Evolutionary conservation across 805 yeast species (phyloP), one percentile per base, ranked within the genome.

Genomic region (Vanderwaltozyma tropicalis): DNA sequence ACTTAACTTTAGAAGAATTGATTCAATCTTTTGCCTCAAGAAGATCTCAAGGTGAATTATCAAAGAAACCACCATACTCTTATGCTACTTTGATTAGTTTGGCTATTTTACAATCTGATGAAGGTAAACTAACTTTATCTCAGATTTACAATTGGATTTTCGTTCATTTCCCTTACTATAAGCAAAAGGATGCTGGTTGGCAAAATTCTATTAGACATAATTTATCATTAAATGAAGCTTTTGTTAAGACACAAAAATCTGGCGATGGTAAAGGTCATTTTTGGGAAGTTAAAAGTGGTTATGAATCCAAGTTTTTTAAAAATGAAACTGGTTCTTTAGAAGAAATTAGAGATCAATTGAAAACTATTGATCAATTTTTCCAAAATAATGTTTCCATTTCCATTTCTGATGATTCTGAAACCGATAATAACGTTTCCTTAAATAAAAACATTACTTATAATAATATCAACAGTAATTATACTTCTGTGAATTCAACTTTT

Each of bases 141-240:
- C 95, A 86, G 52, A 92, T 89, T 30, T 89, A 89, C 64, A 71
- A 68, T 49, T 89, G 98, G 98, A 92, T 89, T 31, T 76, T 92
- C 8, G 77, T 76, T 32, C 81, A 94, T 27, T 89, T 88, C 59
- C 73, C 69, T 44, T 89, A 80, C 57, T 92, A 92, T 61, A 76
- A 78, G 45, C 76, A 74, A 45, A 81, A 83, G 41, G 95, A 86
- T 49, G 81, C 85, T 10, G 96, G 96, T 20, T 89, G 98, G 98
- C 96, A 89, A 62, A 89, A 89, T 62, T 88, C 96, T 25, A 92
- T 89, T 45, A 78, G 98, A 44, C 98, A 89, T 62, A 89, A 92
- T 48, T 66, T 89, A 22, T 86, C 96, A 11, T 69, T 89, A 49
- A 92, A 89, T 61, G 92, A 92, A 55, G 95, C 96, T 0, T 89